phyloP scores from a whole-genome alignment of 192 early-diverging fungal genomes.

The Radiomyces spectabilis region DNA sequence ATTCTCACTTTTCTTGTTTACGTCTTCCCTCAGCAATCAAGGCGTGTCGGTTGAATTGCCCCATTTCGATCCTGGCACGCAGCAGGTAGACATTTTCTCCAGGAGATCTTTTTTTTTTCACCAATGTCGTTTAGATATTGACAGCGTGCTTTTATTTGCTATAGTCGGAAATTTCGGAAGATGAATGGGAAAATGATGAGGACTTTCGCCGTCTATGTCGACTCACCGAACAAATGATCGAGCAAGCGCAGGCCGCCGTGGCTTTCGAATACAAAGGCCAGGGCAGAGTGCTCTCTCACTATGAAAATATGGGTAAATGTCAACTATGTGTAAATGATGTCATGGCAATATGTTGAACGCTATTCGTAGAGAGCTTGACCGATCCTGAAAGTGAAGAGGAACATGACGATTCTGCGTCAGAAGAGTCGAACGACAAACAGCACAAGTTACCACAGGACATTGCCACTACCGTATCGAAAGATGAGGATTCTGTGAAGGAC shows the following conservation, averaged over 20 bases:
- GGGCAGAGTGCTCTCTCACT: slow-evolving; percentile 20
- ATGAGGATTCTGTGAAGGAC: too few species aligned
- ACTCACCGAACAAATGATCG: slow-evolving; percentile 20
- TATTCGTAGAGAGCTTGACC: too few species aligned
- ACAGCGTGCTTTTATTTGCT: not conserved
- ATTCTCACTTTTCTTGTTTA: too few species aligned
- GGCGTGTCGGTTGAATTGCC: not conserved
- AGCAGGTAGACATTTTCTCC: not conserved
- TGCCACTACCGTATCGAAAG: too few species aligned
- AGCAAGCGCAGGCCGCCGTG: slow-evolving; percentile 19
- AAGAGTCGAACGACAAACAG: too few species aligned
- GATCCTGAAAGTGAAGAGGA: too few species aligned
- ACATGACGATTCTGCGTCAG: too few species aligned
- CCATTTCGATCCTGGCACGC: not conserved
- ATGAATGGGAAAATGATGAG: slow-evolving; percentile 26
- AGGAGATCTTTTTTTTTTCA: not conserved
- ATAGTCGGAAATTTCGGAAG: slow-evolving; percentile 1
- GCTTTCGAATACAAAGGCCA: slow-evolving; percentile 19
- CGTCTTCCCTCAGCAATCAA: too few species aligned
- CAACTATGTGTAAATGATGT: too few species aligned
- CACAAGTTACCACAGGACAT: too few species aligned
- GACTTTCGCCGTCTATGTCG: slow-evolving; percentile 15
- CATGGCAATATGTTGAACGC: too few species aligned
- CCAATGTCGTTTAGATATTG: not conserved
- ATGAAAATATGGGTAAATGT: too few species aligned